Base-by-base conservation (phyloP, 192 early-diverging fungal species). In the Geosiphon pyriformis region DNA sequence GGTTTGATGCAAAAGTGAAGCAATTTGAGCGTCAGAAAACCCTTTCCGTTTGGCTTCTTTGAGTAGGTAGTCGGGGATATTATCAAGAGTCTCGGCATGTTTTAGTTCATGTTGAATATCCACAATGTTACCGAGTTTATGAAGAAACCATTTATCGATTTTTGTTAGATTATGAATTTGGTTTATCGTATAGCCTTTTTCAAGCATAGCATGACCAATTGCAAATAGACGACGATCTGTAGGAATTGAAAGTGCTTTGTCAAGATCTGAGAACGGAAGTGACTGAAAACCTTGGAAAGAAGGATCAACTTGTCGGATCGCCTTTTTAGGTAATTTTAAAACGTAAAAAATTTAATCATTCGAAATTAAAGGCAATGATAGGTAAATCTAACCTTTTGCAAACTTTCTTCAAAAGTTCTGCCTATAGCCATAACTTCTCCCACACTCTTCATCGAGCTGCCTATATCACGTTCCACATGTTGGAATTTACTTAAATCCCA, bases 341-440 rank as follows among this genome's bases (percentile, higher is more conserved):
- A 20, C 12, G 23, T 53, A 33, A 46, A 22, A 67, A 76, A 84
- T 50, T 46, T 23, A 76, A 59, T 83, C 73, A 57, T 84, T 69
- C 74, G 95, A 98, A 12, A 94, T 94, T n/a, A n/a, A n/a, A n/a
- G n/a, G n/a, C n/a, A n/a, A n/a, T n/a, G n/a, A n/a, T n/a, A n/a
- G 46, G 92, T 87, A 26, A 90, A 87, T 63, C 94, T 93, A 47
- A 94, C 96, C 80, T 98, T 94, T 79, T 97, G 94, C 65, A 98
- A 89, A 15, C 91, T 94, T 78, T 98, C 96, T 80, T 98, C 94
- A 65, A 95, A 98, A 56, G 90, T 98, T 59, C 96, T 82, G 10
- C 96, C 96, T 61, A 98, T 90, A 8, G 92, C 88, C 96, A 97
- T 98, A 33, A 98, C 96, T 76, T 98, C 96, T 52, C 96, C 94